Base-by-base conservation (phyloP, 306 rosid species). In the Sicyos edulis region DNA sequence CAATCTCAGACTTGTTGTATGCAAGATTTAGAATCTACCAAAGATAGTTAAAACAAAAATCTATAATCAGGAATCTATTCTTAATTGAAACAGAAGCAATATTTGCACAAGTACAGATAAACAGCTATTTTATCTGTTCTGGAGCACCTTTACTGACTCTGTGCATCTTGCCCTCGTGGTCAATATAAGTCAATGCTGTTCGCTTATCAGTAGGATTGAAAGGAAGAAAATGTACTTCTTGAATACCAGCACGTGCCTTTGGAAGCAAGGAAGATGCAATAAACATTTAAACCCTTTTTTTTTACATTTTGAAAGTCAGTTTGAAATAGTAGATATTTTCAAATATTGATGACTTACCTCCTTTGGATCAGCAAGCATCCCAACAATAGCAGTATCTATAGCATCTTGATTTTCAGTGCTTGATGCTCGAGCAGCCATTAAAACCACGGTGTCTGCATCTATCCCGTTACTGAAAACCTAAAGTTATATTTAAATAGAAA, bases 61-160 rank as follows among this genome's bases (percentile, higher is more conserved):
- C 29, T 0, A 26, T 29, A 40, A 11, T 71, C 34, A 34, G 20
- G 34, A 34, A 21, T 34, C 37, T 54, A 8, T 37, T 37, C 7
- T 37, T 37, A 37, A 8, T 37, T 37, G 0, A 37, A 37, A 37
- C 44, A 59, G 40, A 47, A 17, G 44, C 40, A n/a, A n/a, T n/a
- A n/a, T 8, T 10, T 74, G 21, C 60, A 60, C 55, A 50, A 32
- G 37, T 26, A 3, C 32, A 26, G 32, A n/a, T n/a, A n/a, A n/a
- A n/a, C n/a, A 59, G 21, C n/a, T n/a, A n/a, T n/a, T n/a, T n/a
- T n/a, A n/a, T n/a, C 97, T 95, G 99, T 78, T 91, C 96, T 0
- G 97, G 99, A 68, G 99, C 99, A 75, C 99, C 99, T 85, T 95
- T 95, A 89, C 99, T 95, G 66, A 95, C 99, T 82, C 97, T 81